phyloP scores from a whole-genome alignment of 2,329 filamentous ascomycete species.

The Aspergillus arachidicola region DNA sequence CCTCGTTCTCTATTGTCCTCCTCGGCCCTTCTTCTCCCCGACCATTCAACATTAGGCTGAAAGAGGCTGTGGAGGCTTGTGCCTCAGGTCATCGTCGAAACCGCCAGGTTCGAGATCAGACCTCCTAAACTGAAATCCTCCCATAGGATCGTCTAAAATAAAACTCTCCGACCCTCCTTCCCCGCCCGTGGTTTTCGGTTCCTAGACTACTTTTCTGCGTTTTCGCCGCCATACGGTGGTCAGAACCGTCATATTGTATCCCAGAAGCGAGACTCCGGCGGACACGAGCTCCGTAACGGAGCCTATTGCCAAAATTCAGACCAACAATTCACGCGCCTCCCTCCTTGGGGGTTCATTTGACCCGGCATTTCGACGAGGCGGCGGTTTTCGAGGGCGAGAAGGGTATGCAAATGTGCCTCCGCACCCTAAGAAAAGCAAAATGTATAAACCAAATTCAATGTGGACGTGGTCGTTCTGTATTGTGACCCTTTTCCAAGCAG shows the following conservation, averaged over 20 bases:
- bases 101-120: constrained; percentile 8
- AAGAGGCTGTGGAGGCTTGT: constrained; percentile 17
- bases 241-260: constrained; percentile 37
- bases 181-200: not conserved
- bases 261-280: constrained; percentile 24
- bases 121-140: constrained; percentile 21
- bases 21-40: constrained; percentile 1
- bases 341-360: constrained; percentile 61
- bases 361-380: constrained; percentile 51
- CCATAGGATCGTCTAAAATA: constrained; percentile 6
- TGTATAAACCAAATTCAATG: constrained; percentile 78
- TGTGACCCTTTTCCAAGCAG: constrained; percentile 73
- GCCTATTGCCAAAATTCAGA: constrained; percentile 56
- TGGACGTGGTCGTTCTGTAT: constrained; percentile 90
- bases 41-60: constrained; percentile 3
- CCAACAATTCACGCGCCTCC: constrained; percentile 60
- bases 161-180: constrained; percentile 12
- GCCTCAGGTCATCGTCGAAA: constrained; percentile 6
- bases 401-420: constrained; percentile 48
- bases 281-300: constrained; percentile 43
- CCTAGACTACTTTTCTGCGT: not conserved
- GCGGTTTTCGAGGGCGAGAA: constrained; percentile 56
- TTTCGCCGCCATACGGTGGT: constrained; percentile 33
- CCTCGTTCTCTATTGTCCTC: constrained; percentile 3
- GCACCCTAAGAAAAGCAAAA: constrained; percentile 45